These are phyloP conservation scores for Petunia secreta DNA, from an alignment of 257 asterid species.

Conservation along the genomic window DNA sequence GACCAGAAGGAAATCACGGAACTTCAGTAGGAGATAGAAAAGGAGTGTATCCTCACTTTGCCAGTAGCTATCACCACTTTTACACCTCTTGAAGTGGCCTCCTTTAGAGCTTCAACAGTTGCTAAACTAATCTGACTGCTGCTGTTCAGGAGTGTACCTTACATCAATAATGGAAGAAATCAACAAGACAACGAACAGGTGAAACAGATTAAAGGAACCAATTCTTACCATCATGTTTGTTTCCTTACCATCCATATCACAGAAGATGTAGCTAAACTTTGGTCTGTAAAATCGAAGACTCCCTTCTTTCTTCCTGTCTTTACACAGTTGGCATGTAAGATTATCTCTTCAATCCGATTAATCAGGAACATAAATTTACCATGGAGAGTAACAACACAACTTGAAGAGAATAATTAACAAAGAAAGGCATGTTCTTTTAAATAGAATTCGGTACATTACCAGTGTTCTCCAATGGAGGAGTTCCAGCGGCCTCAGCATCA, in stretches of 20 bases:
- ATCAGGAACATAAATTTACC: constrained; percentile 28
- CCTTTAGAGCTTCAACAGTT: constrained; percentile 84
- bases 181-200: background rate
- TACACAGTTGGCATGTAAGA: constrained; percentile 69
- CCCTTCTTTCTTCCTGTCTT: constrained; percentile 99
- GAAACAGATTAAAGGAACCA: constrained; percentile 3
- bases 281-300: constrained; percentile 96
- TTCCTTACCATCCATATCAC: constrained; percentile 97
- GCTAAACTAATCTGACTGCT: constrained; percentile 70
- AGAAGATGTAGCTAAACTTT: constrained; percentile 82
- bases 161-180: constrained; percentile 13
- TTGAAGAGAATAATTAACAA: constrained; percentile 4
- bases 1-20: constrained; percentile 25
- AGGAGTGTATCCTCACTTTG: constrained; percentile 59
- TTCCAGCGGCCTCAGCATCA: constrained; percentile 61
- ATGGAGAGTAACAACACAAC: constrained; percentile 13
- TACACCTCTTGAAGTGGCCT: constrained; percentile 90
- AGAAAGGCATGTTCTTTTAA: constrained; percentile 30
- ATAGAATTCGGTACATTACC: constrained; percentile 56
- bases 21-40: constrained; percentile 26
- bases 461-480: constrained; percentile 44
- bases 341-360: constrained; percentile 55
- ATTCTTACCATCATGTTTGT: constrained; percentile 3
- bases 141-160: constrained; percentile 98
- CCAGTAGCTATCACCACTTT: constrained; percentile 97